phyloP scores from a whole-genome alignment of 164 flowering plant genomes.

The Paratinospora sagittata region DNA sequence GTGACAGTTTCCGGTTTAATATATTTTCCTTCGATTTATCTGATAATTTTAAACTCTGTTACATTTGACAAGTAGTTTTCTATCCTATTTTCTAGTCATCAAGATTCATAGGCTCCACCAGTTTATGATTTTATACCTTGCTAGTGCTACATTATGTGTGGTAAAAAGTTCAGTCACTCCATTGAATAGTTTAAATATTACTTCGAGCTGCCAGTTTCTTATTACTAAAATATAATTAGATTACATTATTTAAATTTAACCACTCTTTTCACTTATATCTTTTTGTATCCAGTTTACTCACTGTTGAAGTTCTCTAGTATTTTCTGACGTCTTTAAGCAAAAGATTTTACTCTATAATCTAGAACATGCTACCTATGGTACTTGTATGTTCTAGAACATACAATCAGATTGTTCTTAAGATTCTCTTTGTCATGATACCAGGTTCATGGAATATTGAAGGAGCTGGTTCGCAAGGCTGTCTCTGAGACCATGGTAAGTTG shows the following conservation, averaged over 20 bases:
- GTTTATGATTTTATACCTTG: not conserved
- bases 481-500: slow-evolving; percentile 58
- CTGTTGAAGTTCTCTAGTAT: not conserved
- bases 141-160: not conserved
- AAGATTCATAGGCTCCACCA: not conserved
- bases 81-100: not conserved
- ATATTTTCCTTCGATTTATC: not conserved
- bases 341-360: no score
- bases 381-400: not conserved
- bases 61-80: not conserved
- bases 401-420: not conserved
- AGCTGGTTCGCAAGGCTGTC: slow-evolving; percentile 69
- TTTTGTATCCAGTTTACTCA: not conserved
- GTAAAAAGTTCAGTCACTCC: not conserved
- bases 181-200: not conserved
- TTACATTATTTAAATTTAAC: not conserved
- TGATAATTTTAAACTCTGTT: not conserved
- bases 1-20: not conserved
- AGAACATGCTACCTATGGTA: no score
- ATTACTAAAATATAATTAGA: not conserved
- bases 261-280: not conserved
- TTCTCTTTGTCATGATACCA: slow-evolving; percentile 23
- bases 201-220: not conserved
- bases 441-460: slow-evolving; percentile 77
- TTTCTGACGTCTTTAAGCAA: no score